Base-by-base conservation (phyloP, 2,329 filamentous ascomycete species). In the Xylaria sp. region DNA sequence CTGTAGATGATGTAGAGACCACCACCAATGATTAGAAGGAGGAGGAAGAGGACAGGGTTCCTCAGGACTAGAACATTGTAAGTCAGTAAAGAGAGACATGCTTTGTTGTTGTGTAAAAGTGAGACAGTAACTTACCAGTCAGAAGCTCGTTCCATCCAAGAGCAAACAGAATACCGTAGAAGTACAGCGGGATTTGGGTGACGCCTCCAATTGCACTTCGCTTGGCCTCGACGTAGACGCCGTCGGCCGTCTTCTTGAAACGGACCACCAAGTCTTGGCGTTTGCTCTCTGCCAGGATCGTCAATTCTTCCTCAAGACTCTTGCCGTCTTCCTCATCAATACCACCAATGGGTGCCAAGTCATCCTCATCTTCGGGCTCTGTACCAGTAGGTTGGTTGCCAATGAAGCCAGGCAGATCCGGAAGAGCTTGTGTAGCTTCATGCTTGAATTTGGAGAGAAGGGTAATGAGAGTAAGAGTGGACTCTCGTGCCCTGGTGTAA, bases 101-200 rank as follows among this genome's bases (percentile, higher is more conserved):
- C n/a, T 49, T 39, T 37, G 54, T 47, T 50, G 2, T 50, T 49
- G 3, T 11, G 7, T 0, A 4, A 10, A 10, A 5, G 3, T 4
- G 46, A 35, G n/a, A 30, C 44, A 34, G 2, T 10, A 46, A 73
- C 89, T 81, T 82, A 96, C 92, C 91, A 70, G 92, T 90, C 66
- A 96, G 79, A 64, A 99, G 92, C 76, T 99, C 94, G 75, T 99
- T 99, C 94, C 94, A 99, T n/a, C 94, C 94, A 53, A 99, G 80
- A 19, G 91, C 90, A 65, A 99, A 78, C 59, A 99, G 80, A 59
- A 97, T 75, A 48, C 86, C 91, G 69, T 97, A 99, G 75, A 99
- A 97, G 76, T 97, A 97, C 63, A 96, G 77, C 4, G 94, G 94
- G 54, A 99, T 87, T 75, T 97, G 92, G 3, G 92, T 90, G 68